Percentiles rank a stretch among this genome's conserved stretches.
These are phyloP conservation scores for Exophiala sideris DNA, from an alignment of 2,329 filamentous ascomycete genomes.

Conservation along the genomic window DNA sequence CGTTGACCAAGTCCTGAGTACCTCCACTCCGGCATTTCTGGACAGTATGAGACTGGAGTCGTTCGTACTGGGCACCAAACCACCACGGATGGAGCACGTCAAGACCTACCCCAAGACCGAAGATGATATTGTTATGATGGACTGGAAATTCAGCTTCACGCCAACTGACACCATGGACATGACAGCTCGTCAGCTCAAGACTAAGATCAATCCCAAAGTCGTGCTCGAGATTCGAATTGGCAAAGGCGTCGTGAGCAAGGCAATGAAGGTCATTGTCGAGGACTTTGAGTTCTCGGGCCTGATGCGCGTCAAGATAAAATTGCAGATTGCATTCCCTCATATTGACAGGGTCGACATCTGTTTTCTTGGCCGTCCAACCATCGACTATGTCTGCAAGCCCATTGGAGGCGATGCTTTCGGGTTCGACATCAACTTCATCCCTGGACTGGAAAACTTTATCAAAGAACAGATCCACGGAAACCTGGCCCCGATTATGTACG, in stretches of 20 bases:
- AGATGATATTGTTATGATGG: slow-evolving; percentile 95
- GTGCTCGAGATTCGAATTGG: slow-evolving; percentile 92
- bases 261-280: slow-evolving; percentile 94
- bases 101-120: slow-evolving; percentile 96
- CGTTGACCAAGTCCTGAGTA: slow-evolving; percentile 93
- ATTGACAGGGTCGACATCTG: slow-evolving; percentile 93
- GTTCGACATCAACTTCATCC: slow-evolving; percentile 99
- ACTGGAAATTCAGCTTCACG: slow-evolving; percentile 99
- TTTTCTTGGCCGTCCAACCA: slow-evolving; percentile 81
- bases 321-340: slow-evolving; percentile 93
- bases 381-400: slow-evolving; percentile 98
- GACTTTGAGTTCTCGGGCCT: slow-evolving; percentile 94
- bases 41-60: slow-evolving; percentile 92
- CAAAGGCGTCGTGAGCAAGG: slow-evolving; percentile 95
- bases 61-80: slow-evolving; percentile 91
- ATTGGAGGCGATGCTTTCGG: slow-evolving; percentile 92
- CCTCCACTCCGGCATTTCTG: slow-evolving; percentile 83
- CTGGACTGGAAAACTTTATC: slow-evolving; percentile 89
- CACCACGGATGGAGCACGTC: slow-evolving; percentile 92
- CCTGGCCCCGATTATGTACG: slow-evolving; percentile 95
- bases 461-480: slow-evolving; percentile 94
- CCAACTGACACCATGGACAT: slow-evolving; percentile 91
- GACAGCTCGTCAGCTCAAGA: slow-evolving; percentile 83
- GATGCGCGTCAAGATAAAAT: slow-evolving; percentile 96
- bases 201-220: slow-evolving; percentile 95